phyloP scores from a whole-genome alignment of 2,329 filamentous ascomycete species.

The Cytospora piceae region DNA sequence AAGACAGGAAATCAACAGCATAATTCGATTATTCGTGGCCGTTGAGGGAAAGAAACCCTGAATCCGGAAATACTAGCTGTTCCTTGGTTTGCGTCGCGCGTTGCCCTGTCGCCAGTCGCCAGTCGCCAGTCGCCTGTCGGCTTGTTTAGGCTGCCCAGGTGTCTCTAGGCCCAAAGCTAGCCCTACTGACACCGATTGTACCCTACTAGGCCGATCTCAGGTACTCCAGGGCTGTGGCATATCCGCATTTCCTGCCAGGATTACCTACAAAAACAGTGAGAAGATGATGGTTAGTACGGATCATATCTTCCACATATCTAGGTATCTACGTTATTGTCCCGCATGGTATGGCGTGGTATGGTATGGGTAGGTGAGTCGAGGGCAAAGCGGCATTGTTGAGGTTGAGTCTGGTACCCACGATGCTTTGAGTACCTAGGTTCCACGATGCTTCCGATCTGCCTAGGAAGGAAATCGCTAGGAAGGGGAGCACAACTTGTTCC shows the following conservation, averaged over 20 bases:
- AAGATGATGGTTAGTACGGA: not conserved
- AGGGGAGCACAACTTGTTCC: no score
- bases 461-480: no score
- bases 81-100: not conserved
- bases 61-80: not conserved
- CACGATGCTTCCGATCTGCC: no score
- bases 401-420: no score
- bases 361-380: no score
- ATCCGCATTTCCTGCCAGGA: not conserved
- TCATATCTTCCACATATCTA: not conserved
- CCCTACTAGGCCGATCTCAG: not conserved
- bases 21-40: not conserved
- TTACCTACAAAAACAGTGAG: not conserved
- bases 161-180: not conserved
- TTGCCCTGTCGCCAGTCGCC: no score
- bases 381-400: no score
- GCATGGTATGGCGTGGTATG: not conserved
- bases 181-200: not conserved
- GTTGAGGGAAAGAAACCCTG: not conserved
- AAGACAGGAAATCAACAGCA: not conserved
- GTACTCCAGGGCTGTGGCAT: not conserved
- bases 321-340: no score
- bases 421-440: no score
- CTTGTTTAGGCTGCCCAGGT: not conserved
- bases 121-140: not conserved